Conservation (phyloP, 1,284 basidiomycete genomes). For the Waitea zeae region DNA sequence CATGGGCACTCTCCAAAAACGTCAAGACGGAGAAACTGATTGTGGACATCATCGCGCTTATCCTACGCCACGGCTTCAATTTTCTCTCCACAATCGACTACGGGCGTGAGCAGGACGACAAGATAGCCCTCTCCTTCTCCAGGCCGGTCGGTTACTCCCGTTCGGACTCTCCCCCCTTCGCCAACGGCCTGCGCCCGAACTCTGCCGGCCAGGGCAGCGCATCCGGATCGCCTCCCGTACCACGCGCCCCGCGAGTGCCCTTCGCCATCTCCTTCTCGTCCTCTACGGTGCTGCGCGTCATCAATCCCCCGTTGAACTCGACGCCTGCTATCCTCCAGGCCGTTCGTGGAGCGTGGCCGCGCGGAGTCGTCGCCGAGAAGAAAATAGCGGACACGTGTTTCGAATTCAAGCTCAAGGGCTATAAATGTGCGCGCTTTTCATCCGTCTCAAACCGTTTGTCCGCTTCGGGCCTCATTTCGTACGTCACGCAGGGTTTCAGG, state of each 20-base stretch:
- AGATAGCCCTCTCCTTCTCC: constrained; percentile 51
- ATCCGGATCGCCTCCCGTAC: constrained; percentile 6
- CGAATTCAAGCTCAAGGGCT: constrained; percentile 68
- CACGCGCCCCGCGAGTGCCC: constrained; percentile 17
- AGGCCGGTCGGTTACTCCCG: constrained; percentile 18
- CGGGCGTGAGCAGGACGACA: constrained; percentile 57
- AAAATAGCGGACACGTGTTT: constrained; percentile 52
- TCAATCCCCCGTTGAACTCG: constrained; percentile 50
- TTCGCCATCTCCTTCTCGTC: constrained; percentile 64
- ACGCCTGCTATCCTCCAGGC: constrained; percentile 66
- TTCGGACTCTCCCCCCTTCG: constrained; percentile 10
- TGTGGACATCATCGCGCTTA: constrained; percentile 40
- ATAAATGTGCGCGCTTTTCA: constrained; percentile 36
- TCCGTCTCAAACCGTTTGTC: no score
- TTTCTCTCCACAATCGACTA: constrained; percentile 60
- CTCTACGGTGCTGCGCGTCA: constrained; percentile 47
- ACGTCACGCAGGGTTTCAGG: constrained; percentile 47
- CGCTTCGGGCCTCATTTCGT: no score
- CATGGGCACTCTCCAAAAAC: constrained; percentile 53
- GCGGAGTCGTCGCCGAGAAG: constrained; percentile 60
- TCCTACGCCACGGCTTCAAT: constrained; percentile 43
- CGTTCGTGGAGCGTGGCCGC: constrained; percentile 61
- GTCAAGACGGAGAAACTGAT: constrained; percentile 48
- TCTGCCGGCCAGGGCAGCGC: constrained; percentile 10
- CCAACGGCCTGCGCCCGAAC: constrained; percentile 8